Conservation (phyloP, 2,329 filamentous ascomycete species). For the Colletotrichum sp. region DNA sequence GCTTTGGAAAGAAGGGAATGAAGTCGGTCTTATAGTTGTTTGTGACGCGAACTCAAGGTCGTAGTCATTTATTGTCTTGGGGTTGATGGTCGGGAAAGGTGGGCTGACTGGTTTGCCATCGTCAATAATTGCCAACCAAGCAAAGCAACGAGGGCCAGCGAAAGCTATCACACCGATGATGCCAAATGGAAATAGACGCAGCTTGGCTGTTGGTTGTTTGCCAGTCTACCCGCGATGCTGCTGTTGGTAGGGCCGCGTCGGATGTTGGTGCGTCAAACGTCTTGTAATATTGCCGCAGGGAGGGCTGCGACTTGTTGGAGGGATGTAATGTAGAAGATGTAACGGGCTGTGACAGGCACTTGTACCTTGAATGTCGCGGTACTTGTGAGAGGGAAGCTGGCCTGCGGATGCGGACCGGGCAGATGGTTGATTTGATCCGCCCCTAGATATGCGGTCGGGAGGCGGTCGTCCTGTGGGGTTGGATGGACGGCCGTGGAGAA, state of each 20-base stretch:
- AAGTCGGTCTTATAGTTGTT: slow-evolving; percentile 21
- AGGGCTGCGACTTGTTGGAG: slow-evolving; percentile 20
- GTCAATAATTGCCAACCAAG: slow-evolving; percentile 19
- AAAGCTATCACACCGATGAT: slow-evolving; percentile 22
- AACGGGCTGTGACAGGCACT: slow-evolving; percentile 1
- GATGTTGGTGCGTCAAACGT: slow-evolving; percentile 16
- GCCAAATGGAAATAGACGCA: slow-evolving; percentile 18
- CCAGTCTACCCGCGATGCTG: slow-evolving; percentile 8
- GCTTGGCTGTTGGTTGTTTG: slow-evolving; percentile 24
- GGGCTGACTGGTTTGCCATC: slow-evolving; percentile 25
- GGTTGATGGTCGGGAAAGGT: slow-evolving; percentile 14
- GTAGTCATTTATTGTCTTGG: slow-evolving; percentile 21
- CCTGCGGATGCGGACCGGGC: slow-evolving; percentile 19
- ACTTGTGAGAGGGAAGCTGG: slow-evolving; percentile 21
- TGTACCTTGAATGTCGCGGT: slow-evolving; percentile 23
- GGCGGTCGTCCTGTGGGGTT: slow-evolving; percentile 17
- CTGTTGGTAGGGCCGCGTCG: slow-evolving; percentile 13
- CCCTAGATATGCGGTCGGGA: slow-evolving; percentile 18
- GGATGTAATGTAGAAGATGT: slow-evolving; percentile 15
- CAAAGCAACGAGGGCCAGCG: slow-evolving; percentile 6
- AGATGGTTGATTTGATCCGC: slow-evolving; percentile 23
- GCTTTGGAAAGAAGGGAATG: slow-evolving; percentile 1
- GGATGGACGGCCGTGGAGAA: slow-evolving; percentile 20
- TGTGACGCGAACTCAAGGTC: slow-evolving; percentile 19
- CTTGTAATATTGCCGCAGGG: slow-evolving; percentile 18